Evolutionary conservation across 1,139 yeast genomes (phyloP), one percentile per base, ranked within the genome.

Genomic region (Meyerozyma elateridarum): DNA sequence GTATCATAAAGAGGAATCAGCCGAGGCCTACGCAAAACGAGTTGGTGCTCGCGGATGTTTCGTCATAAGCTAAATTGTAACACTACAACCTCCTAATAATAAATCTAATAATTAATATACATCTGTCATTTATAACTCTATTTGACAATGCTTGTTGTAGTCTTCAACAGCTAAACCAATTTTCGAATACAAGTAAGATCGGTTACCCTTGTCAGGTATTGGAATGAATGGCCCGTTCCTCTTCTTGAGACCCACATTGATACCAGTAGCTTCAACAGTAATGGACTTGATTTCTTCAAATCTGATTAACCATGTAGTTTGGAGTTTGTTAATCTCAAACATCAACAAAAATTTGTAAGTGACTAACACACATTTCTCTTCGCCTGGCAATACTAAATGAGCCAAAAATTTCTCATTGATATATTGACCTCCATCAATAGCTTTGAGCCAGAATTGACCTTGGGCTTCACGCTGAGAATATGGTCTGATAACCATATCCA

Each of bases 401-500:
- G 96, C 95, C 39, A 91, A 64, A 49, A 91, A 93, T 20, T 66
- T 64, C 47, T 91, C 96, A 36, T 69, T 66, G 43, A 76, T 73
- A 50, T 64, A 85, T 29, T 72, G 61, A 1, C 96, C 97, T 30
- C 93, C 94, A 51, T 84, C 84, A 18, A 85, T 75, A 7, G 78
- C 69, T 56, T 85, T 88, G 39, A 91, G 67, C 94, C 97, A 87
- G 48, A 71, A 85, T 53, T 91, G 96, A 4, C 99, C 99, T 45
- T 88, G 93, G 0, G 97, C 84, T 44, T 87, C 96, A 35, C 93
- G 66, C 42, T 76, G 77, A n/a, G 81, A 74, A 54, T 74, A 93
- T 1, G 93, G 83, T 22, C 80, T 66, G 12, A 89, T 73, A 4
- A 87, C 69, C 6, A 82, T 78, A 47, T 84, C 88, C 32, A 70